Evolutionary conservation across 2,329 filamentous ascomycete genomes (phyloP).

Genomic region (Fusarium algeriense): DNA sequence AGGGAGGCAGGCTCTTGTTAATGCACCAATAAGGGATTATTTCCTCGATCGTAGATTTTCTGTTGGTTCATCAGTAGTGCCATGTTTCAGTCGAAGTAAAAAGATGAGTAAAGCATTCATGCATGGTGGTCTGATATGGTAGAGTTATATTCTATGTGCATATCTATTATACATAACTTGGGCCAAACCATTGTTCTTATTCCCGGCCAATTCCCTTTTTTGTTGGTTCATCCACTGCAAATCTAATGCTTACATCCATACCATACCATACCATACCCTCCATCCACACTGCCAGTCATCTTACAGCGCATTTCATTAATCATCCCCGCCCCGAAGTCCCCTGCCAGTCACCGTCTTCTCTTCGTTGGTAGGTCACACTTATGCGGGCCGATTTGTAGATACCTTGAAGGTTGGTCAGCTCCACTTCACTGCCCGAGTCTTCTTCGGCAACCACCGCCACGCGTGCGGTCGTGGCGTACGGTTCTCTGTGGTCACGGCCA

Average conservation of each 20-base stretch:
- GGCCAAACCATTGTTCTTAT: background rate
- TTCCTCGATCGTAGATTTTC: background rate
- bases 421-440: constrained; percentile 43
- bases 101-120: background rate
- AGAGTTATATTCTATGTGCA: background rate
- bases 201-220: background rate
- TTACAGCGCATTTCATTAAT: background rate
- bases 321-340: background rate
- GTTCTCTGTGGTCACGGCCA: constrained; percentile 29
- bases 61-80: background rate
- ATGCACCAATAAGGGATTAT: constrained; percentile 18
- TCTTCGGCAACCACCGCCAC: constrained; percentile 29
- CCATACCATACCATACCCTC: background rate
- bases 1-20: constrained; percentile 3
- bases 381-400: constrained; percentile 44
- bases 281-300: background rate
- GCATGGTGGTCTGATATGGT: background rate
- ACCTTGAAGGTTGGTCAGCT: constrained; percentile 37
- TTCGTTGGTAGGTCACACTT: constrained; percentile 36
- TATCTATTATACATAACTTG: background rate
- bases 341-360: constrained; percentile 14
- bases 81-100: rapidly evolving
- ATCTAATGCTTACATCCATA: background rate
- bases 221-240: background rate
- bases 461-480: constrained; percentile 21